These are phyloP conservation scores for Diospyros lotus DNA, from an alignment of 148 eudicot genomes.

Conservation along the genomic window DNA sequence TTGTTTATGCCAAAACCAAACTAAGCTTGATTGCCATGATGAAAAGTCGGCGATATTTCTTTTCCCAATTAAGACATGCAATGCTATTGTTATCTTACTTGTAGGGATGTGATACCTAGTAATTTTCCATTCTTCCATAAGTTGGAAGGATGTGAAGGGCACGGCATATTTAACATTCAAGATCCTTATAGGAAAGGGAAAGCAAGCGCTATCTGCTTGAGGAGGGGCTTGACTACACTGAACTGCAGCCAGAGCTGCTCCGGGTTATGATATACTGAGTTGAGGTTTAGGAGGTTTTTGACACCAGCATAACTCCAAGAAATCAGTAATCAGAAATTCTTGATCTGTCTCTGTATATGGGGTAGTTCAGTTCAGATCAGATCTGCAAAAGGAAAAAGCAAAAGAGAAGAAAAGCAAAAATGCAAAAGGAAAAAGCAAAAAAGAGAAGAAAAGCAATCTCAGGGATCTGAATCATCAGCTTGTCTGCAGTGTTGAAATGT, in stretches of 20 bases:
- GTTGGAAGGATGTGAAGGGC: too few species aligned
- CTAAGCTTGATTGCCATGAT: too few species aligned
- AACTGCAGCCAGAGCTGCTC: slow-evolving; percentile 91
- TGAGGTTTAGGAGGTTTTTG: slow-evolving; percentile 29
- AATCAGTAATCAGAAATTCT: slow-evolving; percentile 29
- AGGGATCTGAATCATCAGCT: not conserved
- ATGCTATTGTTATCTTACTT: too few species aligned
- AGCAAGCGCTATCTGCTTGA: slow-evolving; percentile 72
- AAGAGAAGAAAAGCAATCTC: slow-evolving; percentile 17
- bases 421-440: slow-evolving; percentile 16
- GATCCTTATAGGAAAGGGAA: too few species aligned
- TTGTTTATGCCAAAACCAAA: too few species aligned
- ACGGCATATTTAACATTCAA: too few species aligned
- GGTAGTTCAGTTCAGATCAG: slow-evolving; percentile 16
- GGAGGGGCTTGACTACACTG: slow-evolving; percentile 81
- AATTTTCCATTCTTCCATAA: too few species aligned
- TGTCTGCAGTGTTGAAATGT: not conserved
- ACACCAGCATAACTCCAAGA: slow-evolving; percentile 13
- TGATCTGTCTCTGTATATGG: slow-evolving; percentile 43
- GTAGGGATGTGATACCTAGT: too few species aligned
- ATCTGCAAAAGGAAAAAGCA: slow-evolving; percentile 20
- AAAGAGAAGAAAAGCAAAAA: slow-evolving; percentile 14
- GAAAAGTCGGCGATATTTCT: too few species aligned
- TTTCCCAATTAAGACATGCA: too few species aligned
- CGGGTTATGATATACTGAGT: slow-evolving; percentile 73